Percentiles rank a stretch among this genome's conserved stretches.
Evolutionary conservation across 768 basidiomycete species (phyloP).

Genomic region (Phaffia australis): DNA sequence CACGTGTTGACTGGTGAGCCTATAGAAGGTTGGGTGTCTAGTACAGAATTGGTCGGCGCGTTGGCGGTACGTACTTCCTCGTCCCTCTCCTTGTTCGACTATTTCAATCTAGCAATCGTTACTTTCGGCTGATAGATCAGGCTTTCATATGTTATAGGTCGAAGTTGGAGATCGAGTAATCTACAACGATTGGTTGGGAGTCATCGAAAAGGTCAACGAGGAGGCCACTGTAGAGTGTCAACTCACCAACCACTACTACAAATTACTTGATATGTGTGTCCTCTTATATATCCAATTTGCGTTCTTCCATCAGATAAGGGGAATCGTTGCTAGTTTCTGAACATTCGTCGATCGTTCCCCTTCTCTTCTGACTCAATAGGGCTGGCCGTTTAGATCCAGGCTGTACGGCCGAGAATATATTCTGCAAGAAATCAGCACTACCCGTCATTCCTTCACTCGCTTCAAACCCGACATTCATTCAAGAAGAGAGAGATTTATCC

Average conservation of each 20-base stretch:
- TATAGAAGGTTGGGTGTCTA: slow-evolving; percentile 54
- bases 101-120: neutral
- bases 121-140: neutral
- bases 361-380: no score
- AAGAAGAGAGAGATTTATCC: slow-evolving; percentile 32
- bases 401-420: no score
- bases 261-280: slow-evolving; percentile 6
- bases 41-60: slow-evolving; percentile 50
- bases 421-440: no score
- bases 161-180: slow-evolving; percentile 43
- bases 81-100: neutral
- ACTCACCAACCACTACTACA: neutral
- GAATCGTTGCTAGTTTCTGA: neutral
- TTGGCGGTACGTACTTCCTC: slow-evolving; percentile 36
- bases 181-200: slow-evolving; percentile 78
- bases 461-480: no score
- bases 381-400: no score
- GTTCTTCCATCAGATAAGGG: neutral
- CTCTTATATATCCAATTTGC: slow-evolving; percentile 35
- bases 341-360: slow-evolving; percentile 2
- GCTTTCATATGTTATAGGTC: neutral
- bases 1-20: slow-evolving; percentile 59
- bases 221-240: slow-evolving; percentile 15
- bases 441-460: no score
- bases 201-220: slow-evolving; percentile 63